Evolutionary conservation across 2,329 filamentous ascomycete species (phyloP), one percentile per base, ranked within the genome.

Genomic region (Pseudogymnoascus sp.): DNA sequence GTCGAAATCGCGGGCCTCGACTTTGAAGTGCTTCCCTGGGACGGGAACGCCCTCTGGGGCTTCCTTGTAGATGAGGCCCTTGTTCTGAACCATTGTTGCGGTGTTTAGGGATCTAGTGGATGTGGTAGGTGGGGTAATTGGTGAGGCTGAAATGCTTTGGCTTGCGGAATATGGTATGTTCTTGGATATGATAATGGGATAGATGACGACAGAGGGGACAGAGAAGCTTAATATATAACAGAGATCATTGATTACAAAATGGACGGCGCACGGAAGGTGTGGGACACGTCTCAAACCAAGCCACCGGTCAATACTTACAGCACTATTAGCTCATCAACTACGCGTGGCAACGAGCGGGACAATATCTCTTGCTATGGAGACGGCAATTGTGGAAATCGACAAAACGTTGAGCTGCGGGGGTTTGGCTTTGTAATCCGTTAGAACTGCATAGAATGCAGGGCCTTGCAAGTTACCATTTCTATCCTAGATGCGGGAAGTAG

Each of bases 31-130:
- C 75, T 93, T 77, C 59, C 90, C 90, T 1, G 85, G 75, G 36
- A 89, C 83, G 18, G 90, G 91, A 72, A 82, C 80, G 63, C 84
- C 88, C 60, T 77, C 74, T 56, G 91, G 90, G 65, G 87, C 69
- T 69, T 85, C 78, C 72, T 88, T 90, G 82, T 88, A 93, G 74
- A 92, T 79, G 70, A 95, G 77, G 40, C 81, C 84, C 78, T 91
- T 92, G 84, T 93, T 95, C 65, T 83, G 79, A 68, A 76, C 73
- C 76, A 78, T 79, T 43, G 16, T 4, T 60, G 56, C 56, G 56
- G 56, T n/a, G 37, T 21, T 18, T 12, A 23, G 7, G 28, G 14
- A 8, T 28, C 11, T 37, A 60, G 12, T 37, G 21, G 56, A 5
- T 21, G 28, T 60, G 4, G 28, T 60, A 36, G 56, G 21, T 16